Conservation (phyloP, 2,329 filamentous ascomycete species). For the Pseudogymnoascus sp. region DNA sequence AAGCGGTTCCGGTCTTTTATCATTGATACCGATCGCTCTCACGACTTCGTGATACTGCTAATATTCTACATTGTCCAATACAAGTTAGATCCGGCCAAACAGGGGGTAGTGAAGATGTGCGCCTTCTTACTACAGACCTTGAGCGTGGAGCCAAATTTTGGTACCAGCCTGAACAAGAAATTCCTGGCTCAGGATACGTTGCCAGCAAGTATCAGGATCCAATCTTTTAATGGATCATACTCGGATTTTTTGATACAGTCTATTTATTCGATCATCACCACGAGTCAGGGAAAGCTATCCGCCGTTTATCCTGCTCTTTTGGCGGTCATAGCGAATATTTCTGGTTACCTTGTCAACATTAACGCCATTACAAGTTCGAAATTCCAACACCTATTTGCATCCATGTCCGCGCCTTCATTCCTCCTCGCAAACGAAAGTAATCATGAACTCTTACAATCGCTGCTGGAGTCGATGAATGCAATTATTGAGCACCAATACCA, state of each 20-base stretch:
- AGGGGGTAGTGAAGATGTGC: constrained; percentile 92
- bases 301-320: constrained; percentile 88
- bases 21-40: constrained; percentile 85
- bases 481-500: constrained; percentile 83
- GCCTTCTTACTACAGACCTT: constrained; percentile 93
- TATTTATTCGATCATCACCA: constrained; percentile 84
- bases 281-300: constrained; percentile 80
- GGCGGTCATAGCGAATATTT: constrained; percentile 88
- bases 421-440: constrained; percentile 88
- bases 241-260: constrained; percentile 93
- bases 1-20: constrained; percentile 95
- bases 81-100: constrained; percentile 75
- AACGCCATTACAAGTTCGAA: constrained; percentile 69
- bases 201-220: constrained; percentile 70
- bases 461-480: constrained; percentile 83
- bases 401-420: constrained; percentile 90
- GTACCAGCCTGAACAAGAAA: constrained; percentile 75
- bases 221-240: constrained; percentile 81
- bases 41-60: constrained; percentile 85
- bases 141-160: constrained; percentile 87
- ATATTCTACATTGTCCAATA: constrained; percentile 91
- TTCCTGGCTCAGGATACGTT: constrained; percentile 87
- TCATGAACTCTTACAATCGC: constrained; percentile 66
- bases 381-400: constrained; percentile 77
- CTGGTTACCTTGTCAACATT: constrained; percentile 72